Evolutionary conservation across 306 rosid species (phyloP).

Genomic region (Lathyrus aphaca): DNA sequence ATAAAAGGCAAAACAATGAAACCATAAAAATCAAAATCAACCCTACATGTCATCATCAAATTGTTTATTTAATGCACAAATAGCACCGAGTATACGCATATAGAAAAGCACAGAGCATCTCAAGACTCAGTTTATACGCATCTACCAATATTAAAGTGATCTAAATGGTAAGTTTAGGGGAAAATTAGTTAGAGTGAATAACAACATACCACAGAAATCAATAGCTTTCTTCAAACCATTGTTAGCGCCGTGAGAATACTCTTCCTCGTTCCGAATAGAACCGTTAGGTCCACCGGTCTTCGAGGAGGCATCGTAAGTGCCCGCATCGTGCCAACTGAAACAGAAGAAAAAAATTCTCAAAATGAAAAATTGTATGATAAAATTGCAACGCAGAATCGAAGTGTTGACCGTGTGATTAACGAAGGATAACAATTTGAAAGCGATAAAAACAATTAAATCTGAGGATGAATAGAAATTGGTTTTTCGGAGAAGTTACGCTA

Average conservation of each 20-base stretch:
- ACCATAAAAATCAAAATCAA: conserved; percentile 7
- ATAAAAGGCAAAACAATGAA: neutral
- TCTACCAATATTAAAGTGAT: conserved; percentile 7
- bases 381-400: conserved; percentile 7
- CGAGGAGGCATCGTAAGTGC: conserved; percentile 73
- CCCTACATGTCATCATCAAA: neutral
- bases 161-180: neutral
- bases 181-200: neutral
- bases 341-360: conserved; percentile 1
- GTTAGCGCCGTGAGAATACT: conserved; percentile 77
- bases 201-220: conserved; percentile 69
- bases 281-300: conserved; percentile 94
- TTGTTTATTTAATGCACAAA: neutral
- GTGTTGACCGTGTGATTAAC: conserved; percentile 32
- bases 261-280: conserved; percentile 86
- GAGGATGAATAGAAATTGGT: neutral
- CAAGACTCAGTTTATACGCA: neutral
- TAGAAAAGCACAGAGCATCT: neutral
- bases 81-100: conserved; percentile 1
- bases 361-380: neutral
- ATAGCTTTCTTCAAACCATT: conserved; percentile 87
- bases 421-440: neutral
- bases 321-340: conserved; percentile 94
- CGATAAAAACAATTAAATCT: neutral
- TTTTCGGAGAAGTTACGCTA: conserved; percentile 57